Evolutionary conservation across 2,329 filamentous ascomycete species (phyloP), one percentile per base, ranked within the genome.

Genomic region (Phialocephala subalpina): DNA sequence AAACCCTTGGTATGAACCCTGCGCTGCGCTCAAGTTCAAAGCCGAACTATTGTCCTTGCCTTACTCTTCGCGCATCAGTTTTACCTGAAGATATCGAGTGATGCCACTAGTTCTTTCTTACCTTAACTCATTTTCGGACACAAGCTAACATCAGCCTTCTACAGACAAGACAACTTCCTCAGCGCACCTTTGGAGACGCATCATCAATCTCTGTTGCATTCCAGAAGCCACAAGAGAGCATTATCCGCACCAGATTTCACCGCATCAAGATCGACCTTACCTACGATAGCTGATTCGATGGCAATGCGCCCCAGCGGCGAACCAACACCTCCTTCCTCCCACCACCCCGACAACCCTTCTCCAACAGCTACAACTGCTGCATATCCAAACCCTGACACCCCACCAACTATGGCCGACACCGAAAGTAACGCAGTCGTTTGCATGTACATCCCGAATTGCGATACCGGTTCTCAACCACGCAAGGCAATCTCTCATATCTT

Each of bases 401-500:
- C 73, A 40, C 70, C 72, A 22, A 63, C 64, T 64, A 68, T 49
- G 18, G 67, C 68, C 12, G 67, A 69, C 12, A 35, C 57, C 25
- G 57, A 66, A 42, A 47, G 49, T 47, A 62, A 72, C 16, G 53
- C 61, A 5, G 65, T 73, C 36, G 62, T 70, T 27, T 90, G 87
- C 73, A 84, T 87, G 80, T 88, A 85, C 69, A 82, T 85, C 18
- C 76, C 81, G 1, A 80, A 85, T 67, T 91, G 88, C 73, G 82
- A 86, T 55, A 90, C 87, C 0, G 83, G 83, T 3, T 88, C 87
- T 5, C 83, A 86, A 63, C 84, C 85, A 27, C 87, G 92, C 57
- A 95, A 95, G 78, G 88, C 90, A 5, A 90, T 95, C 66, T 93
- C 91, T 0, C 92, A 96, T 74, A 86, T 94, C 63, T 95, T 95